Conservation (phyloP, 768 basidiomycete genomes). For the Panellus pusillus region DNA sequence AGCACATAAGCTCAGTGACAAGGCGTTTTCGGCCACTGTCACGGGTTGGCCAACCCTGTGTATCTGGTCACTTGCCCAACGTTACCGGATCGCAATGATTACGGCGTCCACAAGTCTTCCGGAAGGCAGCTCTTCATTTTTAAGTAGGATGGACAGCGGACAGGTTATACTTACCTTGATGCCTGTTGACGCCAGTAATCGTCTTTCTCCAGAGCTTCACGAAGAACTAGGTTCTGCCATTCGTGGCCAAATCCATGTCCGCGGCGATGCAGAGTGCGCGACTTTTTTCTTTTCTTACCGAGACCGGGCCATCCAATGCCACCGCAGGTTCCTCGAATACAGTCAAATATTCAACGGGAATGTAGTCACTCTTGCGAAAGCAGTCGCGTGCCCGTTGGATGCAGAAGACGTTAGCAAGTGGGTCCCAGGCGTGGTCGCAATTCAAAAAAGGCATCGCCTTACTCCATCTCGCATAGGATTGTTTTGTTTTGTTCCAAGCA, state of each 20-base stretch:
- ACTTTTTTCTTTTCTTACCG: neutral
- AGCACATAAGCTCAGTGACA: no score
- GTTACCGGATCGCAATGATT: neutral
- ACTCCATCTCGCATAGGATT: constrained; percentile 40
- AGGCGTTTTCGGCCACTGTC: no score
- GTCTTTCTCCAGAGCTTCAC: constrained; percentile 36
- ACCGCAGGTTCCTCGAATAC: constrained; percentile 45
- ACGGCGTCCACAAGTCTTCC: neutral
- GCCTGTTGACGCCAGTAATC: constrained; percentile 4
- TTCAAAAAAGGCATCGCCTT: neutral
- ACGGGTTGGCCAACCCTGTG: neutral
- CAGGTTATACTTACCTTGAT: neutral
- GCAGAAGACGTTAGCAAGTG: constrained; percentile 82
- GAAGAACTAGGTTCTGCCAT: constrained; percentile 47
- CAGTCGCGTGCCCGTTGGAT: constrained; percentile 72
- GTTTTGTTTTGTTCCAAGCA: constrained; percentile 75
- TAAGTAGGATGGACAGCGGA: constrained; percentile 1
- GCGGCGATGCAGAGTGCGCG: constrained; percentile 42
- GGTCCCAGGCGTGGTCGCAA: constrained; percentile 26
- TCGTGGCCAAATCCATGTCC: constrained; percentile 48
- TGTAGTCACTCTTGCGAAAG: constrained; percentile 56
- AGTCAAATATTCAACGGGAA: constrained; percentile 77
- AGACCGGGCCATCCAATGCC: constrained; percentile 5
- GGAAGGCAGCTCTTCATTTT: constrained; percentile 4
- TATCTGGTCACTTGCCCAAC: neutral